Base-by-base conservation (phyloP, 257 asterid species). In the Echites panduratus region DNA sequence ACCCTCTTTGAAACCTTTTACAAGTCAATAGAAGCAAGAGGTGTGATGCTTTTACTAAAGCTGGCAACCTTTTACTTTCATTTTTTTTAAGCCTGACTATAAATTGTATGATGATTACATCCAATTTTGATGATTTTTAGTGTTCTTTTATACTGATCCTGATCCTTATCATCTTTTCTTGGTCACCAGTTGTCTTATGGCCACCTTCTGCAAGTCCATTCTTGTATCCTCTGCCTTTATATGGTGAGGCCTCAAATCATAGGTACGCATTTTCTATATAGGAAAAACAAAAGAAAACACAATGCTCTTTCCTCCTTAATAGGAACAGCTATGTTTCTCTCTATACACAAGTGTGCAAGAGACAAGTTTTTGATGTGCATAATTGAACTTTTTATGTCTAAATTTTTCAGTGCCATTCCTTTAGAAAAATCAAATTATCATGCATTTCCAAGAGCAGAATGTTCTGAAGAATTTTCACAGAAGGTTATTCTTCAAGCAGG, bases 231-330 rank as follows among this genome's bases (percentile, higher is more conserved):
- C 75, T 83, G 83, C 96, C 97, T 49, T 72, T 95, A 76, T 92
- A 92, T 79, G 97, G 99, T 70, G 99, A 92, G 83, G 87, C 99
- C 71, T 95, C 99, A 7, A 92, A 92, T 76, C 98, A 95, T 92
- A 86, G 99, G 98, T 92, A 79, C 71, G 73, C 52, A 70, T 35
- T 72, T 70, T 20, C 49, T 79, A 52, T 69, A 58, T 73, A 70
- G 62, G 54, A n/a, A 7, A 11, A 26, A 24, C 7, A 50, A 43
- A 41, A 54, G 43, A 26, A 50, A 56, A 49, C 43, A 41, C 41
- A 52, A n/a, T 13, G 47, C 26, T 67, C 50, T 45, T 20, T 54
- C 59, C 47, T 45, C 26, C 1, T 22, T 67, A 7, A n/a, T 48
- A 38, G 19, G 64, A 11, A 27, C 29, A 66, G 3, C 7, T 5